Evolutionary conservation across 306 rosid species (phyloP).

Genomic region (Casuarina equisetifolia): DNA sequence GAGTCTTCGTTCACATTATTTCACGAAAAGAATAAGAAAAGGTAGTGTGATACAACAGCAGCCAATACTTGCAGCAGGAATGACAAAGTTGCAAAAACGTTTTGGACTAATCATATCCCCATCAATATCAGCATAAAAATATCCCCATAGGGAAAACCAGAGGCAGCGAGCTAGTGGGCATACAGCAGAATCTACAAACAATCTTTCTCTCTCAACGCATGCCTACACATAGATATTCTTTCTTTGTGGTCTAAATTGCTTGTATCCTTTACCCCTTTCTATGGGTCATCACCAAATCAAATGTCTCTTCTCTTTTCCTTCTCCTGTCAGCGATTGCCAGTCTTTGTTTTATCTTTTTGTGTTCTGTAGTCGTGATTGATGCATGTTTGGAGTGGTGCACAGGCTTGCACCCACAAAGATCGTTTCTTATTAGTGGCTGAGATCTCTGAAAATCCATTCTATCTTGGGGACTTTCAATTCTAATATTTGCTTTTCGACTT

Average conservation of each 20-base stretch:
- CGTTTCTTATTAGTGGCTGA: background rate
- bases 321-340: slow-evolving; percentile 17
- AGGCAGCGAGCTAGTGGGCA: background rate
- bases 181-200: too few species aligned
- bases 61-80: background rate
- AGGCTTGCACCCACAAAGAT: background rate
- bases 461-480: background rate
- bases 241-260: slow-evolving; percentile 13
- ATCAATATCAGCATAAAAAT: background rate
- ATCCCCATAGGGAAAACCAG: background rate
- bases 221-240: background rate
- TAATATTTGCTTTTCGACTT: background rate
- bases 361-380: background rate
- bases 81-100: background rate
- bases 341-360: slow-evolving; percentile 1
- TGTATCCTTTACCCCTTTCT: background rate
- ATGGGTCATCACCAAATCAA: background rate
- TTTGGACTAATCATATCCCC: background rate
- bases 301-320: background rate
- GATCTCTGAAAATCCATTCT: background rate
- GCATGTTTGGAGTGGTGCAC: background rate
- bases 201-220: background rate
- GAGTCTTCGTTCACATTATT: too few species aligned
- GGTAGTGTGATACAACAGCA: background rate
- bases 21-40: too few species aligned